Conservation (phyloP, 2,329 filamentous ascomycete genomes). For the Colletotrichum simmondsii region DNA sequence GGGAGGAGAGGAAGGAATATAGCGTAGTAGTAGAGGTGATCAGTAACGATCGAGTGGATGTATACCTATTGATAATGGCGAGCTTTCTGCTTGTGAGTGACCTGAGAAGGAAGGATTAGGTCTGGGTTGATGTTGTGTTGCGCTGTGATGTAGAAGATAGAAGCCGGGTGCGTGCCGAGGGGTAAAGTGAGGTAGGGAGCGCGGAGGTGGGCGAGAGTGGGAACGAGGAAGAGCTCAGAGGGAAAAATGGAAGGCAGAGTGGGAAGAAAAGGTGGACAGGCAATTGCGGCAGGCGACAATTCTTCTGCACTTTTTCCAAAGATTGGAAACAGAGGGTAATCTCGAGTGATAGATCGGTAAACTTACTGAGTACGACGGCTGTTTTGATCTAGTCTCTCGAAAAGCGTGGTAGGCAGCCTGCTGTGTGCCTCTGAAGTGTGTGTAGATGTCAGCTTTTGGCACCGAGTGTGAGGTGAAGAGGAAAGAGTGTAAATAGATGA, state of each 20-base stretch:
- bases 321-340: not conserved
- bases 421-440: not conserved
- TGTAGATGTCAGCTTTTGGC: constrained; percentile 3
- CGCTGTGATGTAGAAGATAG: not conserved
- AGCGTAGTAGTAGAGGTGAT: too few relatives aligned
- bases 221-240: not conserved
- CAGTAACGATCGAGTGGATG: too few relatives aligned
- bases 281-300: not conserved
- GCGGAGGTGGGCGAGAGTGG: not conserved
- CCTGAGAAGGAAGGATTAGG: not conserved
- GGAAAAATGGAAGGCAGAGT: not conserved
- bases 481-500: not conserved
- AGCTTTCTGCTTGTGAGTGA: not conserved
- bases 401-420: not conserved
- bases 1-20: not conserved
- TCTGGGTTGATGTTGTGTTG: not conserved
- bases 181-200: not conserved
- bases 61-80: not conserved
- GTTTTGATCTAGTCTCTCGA: not conserved
- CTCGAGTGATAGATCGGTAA: not conserved
- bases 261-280: not conserved
- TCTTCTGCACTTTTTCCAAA: not conserved
- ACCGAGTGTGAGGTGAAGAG: not conserved
- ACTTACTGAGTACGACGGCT: not conserved
- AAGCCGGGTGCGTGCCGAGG: not conserved